Evolutionary conservation across 106 monocot genomes (phyloP), one percentile per base, ranked within the genome.

Genomic region (Dioscorea zingiberensis): DNA sequence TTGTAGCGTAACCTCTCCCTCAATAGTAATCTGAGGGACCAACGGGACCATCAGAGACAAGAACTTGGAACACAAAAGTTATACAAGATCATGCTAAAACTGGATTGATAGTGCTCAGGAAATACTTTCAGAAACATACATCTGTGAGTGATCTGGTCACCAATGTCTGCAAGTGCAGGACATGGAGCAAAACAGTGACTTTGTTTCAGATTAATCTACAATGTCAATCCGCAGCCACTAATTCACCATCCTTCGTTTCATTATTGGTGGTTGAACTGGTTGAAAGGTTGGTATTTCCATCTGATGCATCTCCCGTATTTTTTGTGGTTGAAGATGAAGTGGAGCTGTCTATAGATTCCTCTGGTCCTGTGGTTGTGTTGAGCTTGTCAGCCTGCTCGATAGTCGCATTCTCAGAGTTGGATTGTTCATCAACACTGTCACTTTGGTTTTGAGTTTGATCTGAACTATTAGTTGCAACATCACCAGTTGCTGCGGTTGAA

Each of bases 331-430:
- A 56, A 22, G n/a, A 21, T 24, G 23, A 11, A 12, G 12, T 18
- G 17, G 56, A 56, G 56, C 56, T 24, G 7, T 56, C 23, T 3
- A 11, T 56, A 5, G 56, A 56, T 56, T 24, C 23, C 12, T 56
- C 56, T 19, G 23, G 56, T 56, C 21, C 21, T 21, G n/a, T 23
- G 3, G 56, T 56, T 12, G 23, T 21, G 22, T 56, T 56, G 12
- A 56, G 56, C 12, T 56, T 21, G 46, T 47, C 64, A 13, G 3
- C 45, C 14, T 44, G 18, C 30, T 62, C 62, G 3, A 30, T 13
- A 7, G 21, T 44, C 62, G 8, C 62, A 44, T 62, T 62, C 8
- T 18, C 62, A 47, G 64, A 21, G 13, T 64, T 46, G n/a, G 64
- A 64, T n/a, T 17, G 14, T 21, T 64, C 22, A 13, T 15, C 64